These are phyloP conservation scores for Microbotryum lychnidis-dioicae DNA, from an alignment of 1,284 basidiomycete species.

Conservation along the genomic window DNA sequence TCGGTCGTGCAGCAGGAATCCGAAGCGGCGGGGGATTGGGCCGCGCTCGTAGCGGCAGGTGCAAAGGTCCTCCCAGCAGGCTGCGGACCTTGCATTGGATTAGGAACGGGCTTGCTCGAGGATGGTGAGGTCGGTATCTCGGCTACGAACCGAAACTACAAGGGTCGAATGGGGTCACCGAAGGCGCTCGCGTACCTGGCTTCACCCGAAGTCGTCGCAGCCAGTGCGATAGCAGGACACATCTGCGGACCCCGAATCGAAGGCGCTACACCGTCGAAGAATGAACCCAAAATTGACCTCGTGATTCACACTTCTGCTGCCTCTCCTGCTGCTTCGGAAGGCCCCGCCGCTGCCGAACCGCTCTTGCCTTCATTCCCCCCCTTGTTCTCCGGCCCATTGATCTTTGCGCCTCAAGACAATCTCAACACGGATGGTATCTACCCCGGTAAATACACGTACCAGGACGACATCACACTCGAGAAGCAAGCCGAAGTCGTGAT, in stretches of 20 bases:
- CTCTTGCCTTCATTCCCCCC: constrained; percentile 74
- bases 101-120: constrained; percentile 83
- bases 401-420: constrained; percentile 95
- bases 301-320: constrained; percentile 36
- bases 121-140: constrained; percentile 94
- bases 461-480: constrained; percentile 94
- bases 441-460: constrained; percentile 99
- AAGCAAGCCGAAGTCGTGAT: constrained; percentile 94
- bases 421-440: constrained; percentile 98
- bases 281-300: constrained; percentile 44
- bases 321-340: constrained; percentile 22
- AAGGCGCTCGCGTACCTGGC: constrained; percentile 92
- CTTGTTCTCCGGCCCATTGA: constrained; percentile 68
- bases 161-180: constrained; percentile 95
- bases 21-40: constrained; percentile 81
- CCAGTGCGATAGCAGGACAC: constrained; percentile 82
- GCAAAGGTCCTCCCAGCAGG: constrained; percentile 89
- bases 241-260: constrained; percentile 63
- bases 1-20: constrained; percentile 85
- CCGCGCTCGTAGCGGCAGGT: constrained; percentile 70
- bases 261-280: constrained; percentile 50
- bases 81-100: constrained; percentile 95
- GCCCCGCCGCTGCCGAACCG: constrained; percentile 47
- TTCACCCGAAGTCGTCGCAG: constrained; percentile 92
- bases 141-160: constrained; percentile 98